These are phyloP conservation scores for Oleoguttula mirabilis DNA, from an alignment of 495 filamentous ascomycete genomes.

Conservation along the genomic window DNA sequence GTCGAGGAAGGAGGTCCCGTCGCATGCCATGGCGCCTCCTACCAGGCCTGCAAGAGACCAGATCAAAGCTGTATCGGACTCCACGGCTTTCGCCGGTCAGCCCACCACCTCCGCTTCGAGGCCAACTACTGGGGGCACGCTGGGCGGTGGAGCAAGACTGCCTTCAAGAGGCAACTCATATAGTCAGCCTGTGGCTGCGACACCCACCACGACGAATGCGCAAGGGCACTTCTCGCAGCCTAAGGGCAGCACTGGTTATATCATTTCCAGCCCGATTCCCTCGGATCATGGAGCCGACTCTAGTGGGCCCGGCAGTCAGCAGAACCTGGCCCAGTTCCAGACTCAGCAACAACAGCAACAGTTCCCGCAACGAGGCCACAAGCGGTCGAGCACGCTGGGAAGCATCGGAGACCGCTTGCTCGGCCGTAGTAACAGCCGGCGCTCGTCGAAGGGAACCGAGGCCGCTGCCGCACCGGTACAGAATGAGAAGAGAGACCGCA, in stretches of 20 bases:
- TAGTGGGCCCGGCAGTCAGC: constrained; percentile 15
- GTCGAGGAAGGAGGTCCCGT: constrained; percentile 12
- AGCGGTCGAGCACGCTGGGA: constrained; percentile 79
- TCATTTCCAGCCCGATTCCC: constrained; percentile 58
- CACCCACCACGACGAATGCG: constrained; percentile 78
- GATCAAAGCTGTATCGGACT: constrained; percentile 46
- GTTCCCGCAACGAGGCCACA: constrained; percentile 46
- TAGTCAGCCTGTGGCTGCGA: constrained; percentile 75
- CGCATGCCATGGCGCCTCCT: constrained; percentile 34
- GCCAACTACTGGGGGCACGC: constrained; percentile 72
- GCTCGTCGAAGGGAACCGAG: constrained; percentile 35
- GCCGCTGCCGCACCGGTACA: constrained; percentile 23
- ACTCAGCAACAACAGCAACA: constrained; percentile 35
- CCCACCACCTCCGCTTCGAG: constrained; percentile 41
- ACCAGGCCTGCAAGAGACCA: constrained; percentile 38
- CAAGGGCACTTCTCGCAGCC: constrained; percentile 87
- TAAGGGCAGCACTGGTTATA: constrained; percentile 50
- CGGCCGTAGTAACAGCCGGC: constrained; percentile 65
- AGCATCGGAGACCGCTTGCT: constrained; percentile 68
- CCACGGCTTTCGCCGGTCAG: constrained; percentile 34
- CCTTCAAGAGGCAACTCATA: constrained; percentile 74
- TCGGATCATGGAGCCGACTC: constrained; percentile 4
- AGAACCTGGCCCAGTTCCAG: constrained; percentile 34
- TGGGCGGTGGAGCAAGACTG: constrained; percentile 44
- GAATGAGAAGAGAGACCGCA: constrained; percentile 28